Evolutionary conservation across 1,284 basidiomycete species (phyloP).

Genomic region (Fomitopsis pinicola): DNA sequence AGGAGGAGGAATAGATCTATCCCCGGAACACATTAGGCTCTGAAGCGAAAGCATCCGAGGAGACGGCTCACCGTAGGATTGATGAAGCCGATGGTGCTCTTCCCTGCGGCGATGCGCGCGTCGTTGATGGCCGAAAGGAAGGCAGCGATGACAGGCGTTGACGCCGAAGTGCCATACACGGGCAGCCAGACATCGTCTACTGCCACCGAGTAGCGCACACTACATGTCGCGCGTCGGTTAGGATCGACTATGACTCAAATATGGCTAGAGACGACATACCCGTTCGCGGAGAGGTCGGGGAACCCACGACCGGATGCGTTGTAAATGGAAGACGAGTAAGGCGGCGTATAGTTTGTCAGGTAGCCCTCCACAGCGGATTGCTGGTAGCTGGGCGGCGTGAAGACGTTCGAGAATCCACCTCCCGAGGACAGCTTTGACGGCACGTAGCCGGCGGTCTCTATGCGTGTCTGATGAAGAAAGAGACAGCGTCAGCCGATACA

Average conservation of each 20-base stretch:
- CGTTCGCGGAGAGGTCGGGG: conserved; percentile 36
- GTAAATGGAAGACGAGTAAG: conserved; percentile 4
- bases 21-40: conserved; percentile 22
- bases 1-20: conserved; percentile 28
- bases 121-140: conserved; percentile 63
- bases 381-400: conserved; percentile 29
- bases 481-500: neutral
- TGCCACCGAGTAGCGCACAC: conserved; percentile 18
- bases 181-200: conserved; percentile 30
- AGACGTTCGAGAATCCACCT: conserved; percentile 29
- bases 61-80: conserved; percentile 38
- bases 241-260: neutral
- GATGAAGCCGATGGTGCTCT: conserved; percentile 50
- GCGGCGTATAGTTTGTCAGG: conserved; percentile 12
- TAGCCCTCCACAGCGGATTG: conserved; percentile 11
- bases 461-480: neutral
- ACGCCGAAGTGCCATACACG: conserved; percentile 42
- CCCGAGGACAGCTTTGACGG: conserved; percentile 5
- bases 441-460: neutral
- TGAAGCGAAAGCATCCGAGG: neutral
- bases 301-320: conserved; percentile 26
- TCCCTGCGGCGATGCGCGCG: conserved; percentile 40
- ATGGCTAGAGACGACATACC: conserved; percentile 6
- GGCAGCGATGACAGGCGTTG: conserved; percentile 30
- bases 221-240: neutral